phyloP scores from a whole-genome alignment of 2,329 filamentous ascomycete species.

The Phaeosphaeria sp. region DNA sequence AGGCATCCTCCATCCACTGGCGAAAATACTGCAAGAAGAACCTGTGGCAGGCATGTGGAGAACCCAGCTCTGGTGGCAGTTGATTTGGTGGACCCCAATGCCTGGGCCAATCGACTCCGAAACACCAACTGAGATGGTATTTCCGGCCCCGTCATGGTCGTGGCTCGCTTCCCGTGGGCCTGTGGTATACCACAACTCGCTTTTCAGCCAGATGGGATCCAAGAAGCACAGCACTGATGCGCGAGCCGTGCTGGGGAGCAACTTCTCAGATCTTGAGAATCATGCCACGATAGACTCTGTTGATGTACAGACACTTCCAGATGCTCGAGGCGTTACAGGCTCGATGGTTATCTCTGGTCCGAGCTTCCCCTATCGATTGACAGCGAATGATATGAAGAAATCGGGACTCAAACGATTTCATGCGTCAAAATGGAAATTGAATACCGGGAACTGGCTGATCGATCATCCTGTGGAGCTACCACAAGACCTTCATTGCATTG shows the following conservation, averaged over 20 bases:
- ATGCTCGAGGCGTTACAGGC: slow-evolving; percentile 1
- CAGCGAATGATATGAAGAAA: slow-evolving; percentile 4
- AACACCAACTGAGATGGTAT: neutral
- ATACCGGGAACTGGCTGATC: slow-evolving; percentile 4
- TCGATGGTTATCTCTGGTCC: slow-evolving; percentile 2
- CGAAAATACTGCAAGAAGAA: neutral
- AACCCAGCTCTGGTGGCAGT: slow-evolving; percentile 7
- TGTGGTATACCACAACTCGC: slow-evolving; percentile 10
- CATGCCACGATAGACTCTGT: neutral
- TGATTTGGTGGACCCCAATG: slow-evolving; percentile 8
- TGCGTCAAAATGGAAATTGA: slow-evolving; percentile 7
- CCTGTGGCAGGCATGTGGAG: slow-evolving; percentile 14
- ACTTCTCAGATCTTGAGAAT: slow-evolving; percentile 5
- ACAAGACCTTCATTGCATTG: neutral
- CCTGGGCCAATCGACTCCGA: too few relatives aligned
- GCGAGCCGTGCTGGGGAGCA: neutral
- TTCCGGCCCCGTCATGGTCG: slow-evolving; percentile 12
- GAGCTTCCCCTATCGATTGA: slow-evolving; percentile 8
- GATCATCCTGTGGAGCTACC: slow-evolving; percentile 3
- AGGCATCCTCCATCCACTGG: slow-evolving; percentile 9
- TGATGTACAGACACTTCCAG: neutral
- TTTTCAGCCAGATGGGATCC: too few relatives aligned
- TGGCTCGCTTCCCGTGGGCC: slow-evolving; percentile 5
- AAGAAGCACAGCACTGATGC: neutral
- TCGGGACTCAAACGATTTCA: slow-evolving; percentile 7